These are phyloP conservation scores for Mycena polygramma DNA, from an alignment of 768 basidiomycete genomes.

Conservation along the genomic window DNA sequence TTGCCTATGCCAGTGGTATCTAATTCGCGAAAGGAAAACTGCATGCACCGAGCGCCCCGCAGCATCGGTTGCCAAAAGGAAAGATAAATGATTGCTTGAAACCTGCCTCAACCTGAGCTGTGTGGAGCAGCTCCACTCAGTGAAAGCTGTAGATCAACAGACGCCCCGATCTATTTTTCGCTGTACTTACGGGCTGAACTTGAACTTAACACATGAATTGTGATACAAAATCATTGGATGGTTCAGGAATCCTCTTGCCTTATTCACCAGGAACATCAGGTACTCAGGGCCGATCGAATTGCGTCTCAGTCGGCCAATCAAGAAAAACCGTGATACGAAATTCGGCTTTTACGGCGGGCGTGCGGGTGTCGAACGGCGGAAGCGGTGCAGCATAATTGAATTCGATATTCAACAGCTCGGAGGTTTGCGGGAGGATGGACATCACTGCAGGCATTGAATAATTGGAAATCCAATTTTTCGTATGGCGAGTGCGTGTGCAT, in stretches of 20 bases:
- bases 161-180: no score
- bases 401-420: not conserved
- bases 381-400: slow-evolving; percentile 27
- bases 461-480: not conserved
- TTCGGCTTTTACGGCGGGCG: not conserved
- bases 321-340: not conserved
- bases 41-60: no score
- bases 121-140: slow-evolving; percentile 5
- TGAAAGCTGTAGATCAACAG: no score
- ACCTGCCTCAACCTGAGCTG: no score
- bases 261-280: not conserved
- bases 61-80: no score
- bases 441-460: not conserved
- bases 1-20: no score
- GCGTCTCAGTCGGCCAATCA: not conserved
- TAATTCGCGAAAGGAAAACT: no score
- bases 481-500: not conserved
- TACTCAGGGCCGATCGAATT: not conserved
- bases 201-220: no score
- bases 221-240: no score
- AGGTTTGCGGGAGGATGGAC: not conserved
- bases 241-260: no score
- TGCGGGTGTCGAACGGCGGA: not conserved
- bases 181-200: no score
- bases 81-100: not conserved